Percentiles rank a stretch among this genome's conserved stretches.
These are phyloP conservation scores for Fistulifera pelliculosa DNA, from an alignment of 108 stramenopile genomes.

Conservation along the genomic window DNA sequence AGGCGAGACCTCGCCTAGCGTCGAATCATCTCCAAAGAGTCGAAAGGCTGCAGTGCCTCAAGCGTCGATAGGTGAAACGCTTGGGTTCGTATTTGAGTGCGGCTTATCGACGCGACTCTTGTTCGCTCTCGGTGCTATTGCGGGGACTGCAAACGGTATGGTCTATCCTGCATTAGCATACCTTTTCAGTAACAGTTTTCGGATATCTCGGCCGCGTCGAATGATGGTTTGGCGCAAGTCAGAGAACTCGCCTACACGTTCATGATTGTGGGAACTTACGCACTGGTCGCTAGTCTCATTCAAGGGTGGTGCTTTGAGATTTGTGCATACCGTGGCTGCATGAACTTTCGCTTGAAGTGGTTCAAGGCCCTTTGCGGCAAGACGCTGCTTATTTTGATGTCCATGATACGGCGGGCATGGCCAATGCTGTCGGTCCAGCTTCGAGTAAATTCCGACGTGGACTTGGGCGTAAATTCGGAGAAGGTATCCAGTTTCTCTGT, in stretches of 20 bases:
- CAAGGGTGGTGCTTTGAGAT: conserved; percentile 36
- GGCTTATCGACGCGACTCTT: conserved; percentile 16
- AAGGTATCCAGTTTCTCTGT: conserved; percentile 62
- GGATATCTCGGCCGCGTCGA: conserved; percentile 23
- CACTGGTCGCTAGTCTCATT: conserved; percentile 31
- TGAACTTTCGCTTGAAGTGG: conserved; percentile 41
- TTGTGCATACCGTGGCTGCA: conserved; percentile 28
- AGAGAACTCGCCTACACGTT: conserved; percentile 38
- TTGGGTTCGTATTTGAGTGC: conserved; percentile 21
- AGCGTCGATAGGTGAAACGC: conserved; percentile 23
- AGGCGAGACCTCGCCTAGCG: too few relatives aligned
- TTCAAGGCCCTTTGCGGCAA: conserved; percentile 54
- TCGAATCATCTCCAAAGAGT: neutral
- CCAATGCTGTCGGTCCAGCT: conserved; percentile 13
- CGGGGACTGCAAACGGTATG: conserved; percentile 31
- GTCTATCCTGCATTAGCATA: conserved; percentile 56
- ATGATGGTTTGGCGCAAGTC: conserved; percentile 14
- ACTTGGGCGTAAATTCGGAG: conserved; percentile 59
- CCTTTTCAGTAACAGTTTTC: conserved; percentile 35
- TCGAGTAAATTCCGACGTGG: conserved; percentile 34
- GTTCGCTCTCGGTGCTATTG: conserved; percentile 25
- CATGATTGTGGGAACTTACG: conserved; percentile 43
- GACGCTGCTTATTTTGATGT: conserved; percentile 60
- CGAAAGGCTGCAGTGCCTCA: too few relatives aligned
- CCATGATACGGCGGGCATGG: conserved; percentile 31